A percentile compares a stretch with the other conserved stretches of the same genome.
phyloP scores from a whole-genome alignment of 441 rosid genomes.

The Corymbia citriodora region DNA sequence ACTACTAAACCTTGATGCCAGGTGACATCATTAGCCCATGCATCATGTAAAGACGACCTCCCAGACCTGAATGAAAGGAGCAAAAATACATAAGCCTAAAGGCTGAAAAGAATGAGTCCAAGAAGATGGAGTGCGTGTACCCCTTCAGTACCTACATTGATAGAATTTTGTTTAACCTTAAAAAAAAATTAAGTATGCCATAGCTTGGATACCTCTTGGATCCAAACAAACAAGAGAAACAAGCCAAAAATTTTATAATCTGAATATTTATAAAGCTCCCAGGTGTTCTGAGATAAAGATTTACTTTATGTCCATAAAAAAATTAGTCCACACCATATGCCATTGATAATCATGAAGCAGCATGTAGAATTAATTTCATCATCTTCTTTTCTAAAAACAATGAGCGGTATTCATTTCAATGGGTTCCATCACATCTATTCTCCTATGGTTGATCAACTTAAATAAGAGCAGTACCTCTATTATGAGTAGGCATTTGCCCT shows the following conservation, averaged over 20 bases:
- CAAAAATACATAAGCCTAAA: background rate
- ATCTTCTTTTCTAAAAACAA: background rate
- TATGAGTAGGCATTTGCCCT: background rate
- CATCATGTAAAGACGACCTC: constrained; percentile 56
- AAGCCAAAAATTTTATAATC: background rate
- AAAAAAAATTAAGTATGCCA: background rate
- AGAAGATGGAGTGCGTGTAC: background rate
- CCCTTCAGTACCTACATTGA: background rate
- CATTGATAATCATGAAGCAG: background rate
- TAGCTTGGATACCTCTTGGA: background rate
- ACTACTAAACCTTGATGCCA: constrained; percentile 80
- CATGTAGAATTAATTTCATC: background rate
- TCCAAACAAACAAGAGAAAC: background rate
- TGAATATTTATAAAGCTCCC: background rate
- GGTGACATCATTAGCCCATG: constrained; percentile 70
- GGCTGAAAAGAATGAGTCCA: background rate
- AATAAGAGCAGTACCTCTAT: background rate
- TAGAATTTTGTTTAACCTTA: background rate
- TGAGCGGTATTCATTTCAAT: background rate
- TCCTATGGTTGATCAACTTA: background rate
- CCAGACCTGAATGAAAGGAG: constrained; percentile 60
- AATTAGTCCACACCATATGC: background rate
- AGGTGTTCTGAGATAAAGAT: background rate
- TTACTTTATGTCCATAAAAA: background rate
- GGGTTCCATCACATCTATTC: background rate